Conservation (phyloP, 228 moss, liverwort and hornwort species). For the Sphagnum magellanicum region DNA sequence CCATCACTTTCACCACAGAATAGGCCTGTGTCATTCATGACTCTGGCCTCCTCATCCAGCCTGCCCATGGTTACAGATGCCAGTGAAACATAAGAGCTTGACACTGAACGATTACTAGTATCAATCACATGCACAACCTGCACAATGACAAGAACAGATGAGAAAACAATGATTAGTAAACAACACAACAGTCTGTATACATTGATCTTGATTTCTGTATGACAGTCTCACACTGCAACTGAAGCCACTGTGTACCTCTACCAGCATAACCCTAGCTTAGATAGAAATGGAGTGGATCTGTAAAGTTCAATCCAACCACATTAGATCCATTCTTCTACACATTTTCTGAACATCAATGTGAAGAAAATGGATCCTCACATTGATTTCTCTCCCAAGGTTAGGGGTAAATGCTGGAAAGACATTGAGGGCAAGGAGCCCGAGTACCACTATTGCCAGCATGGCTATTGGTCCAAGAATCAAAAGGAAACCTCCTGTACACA, state of each 20-base stretch:
- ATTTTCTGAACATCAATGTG: too few species aligned
- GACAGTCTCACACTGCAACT: too few species aligned
- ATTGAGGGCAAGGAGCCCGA: conserved; percentile 41
- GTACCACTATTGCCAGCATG: conserved; percentile 25
- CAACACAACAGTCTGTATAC: too few species aligned
- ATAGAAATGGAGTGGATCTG: too few species aligned
- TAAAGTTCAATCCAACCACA: too few species aligned
- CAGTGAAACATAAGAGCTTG: conserved; percentile 60
- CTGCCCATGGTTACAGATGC: conserved; percentile 71
- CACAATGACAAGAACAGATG: background rate
- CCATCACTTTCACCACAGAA: conserved; percentile 35
- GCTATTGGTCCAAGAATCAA: conserved; percentile 42
- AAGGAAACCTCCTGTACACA: conserved; percentile 27
- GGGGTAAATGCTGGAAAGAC: conserved; percentile 69
- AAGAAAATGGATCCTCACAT: conserved; percentile 18
- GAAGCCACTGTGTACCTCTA: too few species aligned
- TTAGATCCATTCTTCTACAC: too few species aligned
- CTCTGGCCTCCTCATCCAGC: conserved; percentile 44
- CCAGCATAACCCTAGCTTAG: too few species aligned
- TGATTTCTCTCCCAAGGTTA: conserved; percentile 57
- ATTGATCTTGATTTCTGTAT: too few species aligned
- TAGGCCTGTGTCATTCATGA: conserved; percentile 45
- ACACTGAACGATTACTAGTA: conserved; percentile 18
- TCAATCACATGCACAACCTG: conserved; percentile 72
- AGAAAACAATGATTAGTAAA: too few species aligned